Conservation (phyloP, 208 protist genomes). For the Leptomonas seymouri region DNA sequence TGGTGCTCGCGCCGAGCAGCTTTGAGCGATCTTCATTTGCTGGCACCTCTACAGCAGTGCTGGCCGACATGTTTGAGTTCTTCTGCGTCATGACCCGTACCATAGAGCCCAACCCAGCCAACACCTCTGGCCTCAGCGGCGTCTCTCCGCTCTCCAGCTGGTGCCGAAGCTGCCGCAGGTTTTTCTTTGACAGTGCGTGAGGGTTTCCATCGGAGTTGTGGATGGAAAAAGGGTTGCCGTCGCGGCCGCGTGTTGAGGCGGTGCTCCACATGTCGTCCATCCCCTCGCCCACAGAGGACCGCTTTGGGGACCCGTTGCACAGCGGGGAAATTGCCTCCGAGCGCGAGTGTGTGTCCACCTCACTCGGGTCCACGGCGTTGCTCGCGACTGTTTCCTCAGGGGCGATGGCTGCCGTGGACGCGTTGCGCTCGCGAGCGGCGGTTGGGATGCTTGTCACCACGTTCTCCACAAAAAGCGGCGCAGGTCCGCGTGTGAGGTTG, state of each 20-base stretch:
- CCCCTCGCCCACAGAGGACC: slow-evolving; percentile 19
- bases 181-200: slow-evolving; percentile 53
- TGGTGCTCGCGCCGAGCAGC: slow-evolving; percentile 8
- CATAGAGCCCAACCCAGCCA: slow-evolving; percentile 45
- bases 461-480: slow-evolving; percentile 46
- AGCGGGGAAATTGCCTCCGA: slow-evolving; percentile 27
- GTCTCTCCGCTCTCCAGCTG: slow-evolving; percentile 61
- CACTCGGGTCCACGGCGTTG: slow-evolving; percentile 47
- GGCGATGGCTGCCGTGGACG: slow-evolving; percentile 1
- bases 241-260: slow-evolving; percentile 38
- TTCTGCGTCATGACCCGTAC: slow-evolving; percentile 38
- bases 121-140: slow-evolving; percentile 58
- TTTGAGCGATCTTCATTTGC: slow-evolving; percentile 28
- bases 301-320: slow-evolving; percentile 16
- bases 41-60: slow-evolving; percentile 47
- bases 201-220: slow-evolving; percentile 11
- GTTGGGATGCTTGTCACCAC: slow-evolving; percentile 16
- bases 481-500: slow-evolving; percentile 45
- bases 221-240: slow-evolving; percentile 10
- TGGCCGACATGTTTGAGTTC: slow-evolving; percentile 34
- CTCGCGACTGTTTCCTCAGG: slow-evolving; percentile 28
- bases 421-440: not conserved
- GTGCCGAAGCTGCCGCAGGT: slow-evolving; percentile 51
- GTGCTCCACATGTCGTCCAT: slow-evolving; percentile 68
- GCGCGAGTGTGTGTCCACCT: slow-evolving; percentile 36